Evolutionary conservation across 73 alveolate genomes (phyloP).

Genomic region (Blepharisma japonicum): DNA sequence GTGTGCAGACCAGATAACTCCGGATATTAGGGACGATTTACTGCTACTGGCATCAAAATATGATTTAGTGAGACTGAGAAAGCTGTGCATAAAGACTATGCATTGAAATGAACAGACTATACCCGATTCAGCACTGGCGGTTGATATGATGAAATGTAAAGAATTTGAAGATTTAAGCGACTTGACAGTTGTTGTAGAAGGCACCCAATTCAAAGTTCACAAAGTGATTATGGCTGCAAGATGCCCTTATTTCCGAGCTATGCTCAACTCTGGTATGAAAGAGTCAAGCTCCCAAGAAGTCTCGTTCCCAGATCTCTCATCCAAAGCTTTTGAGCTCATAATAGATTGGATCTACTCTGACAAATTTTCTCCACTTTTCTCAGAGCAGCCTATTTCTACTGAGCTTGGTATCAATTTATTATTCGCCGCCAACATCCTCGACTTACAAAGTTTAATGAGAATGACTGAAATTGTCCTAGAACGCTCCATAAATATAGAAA

Average conservation of each 20-base stretch:
- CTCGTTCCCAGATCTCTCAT: constrained; percentile 35
- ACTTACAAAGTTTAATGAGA: constrained; percentile 47
- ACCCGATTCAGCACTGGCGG: constrained; percentile 49
- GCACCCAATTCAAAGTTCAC: constrained; percentile 41
- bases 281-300: constrained; percentile 38
- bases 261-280: constrained; percentile 54
- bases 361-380: constrained; percentile 24
- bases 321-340: constrained; percentile 39
- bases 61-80: constrained; percentile 7
- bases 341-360: constrained; percentile 62
- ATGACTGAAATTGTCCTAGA: constrained; percentile 49
- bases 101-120: constrained; percentile 29
- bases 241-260: constrained; percentile 54
- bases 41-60: constrained; percentile 30
- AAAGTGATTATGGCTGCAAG: constrained; percentile 60
- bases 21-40: constrained; percentile 50
- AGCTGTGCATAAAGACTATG: background rate
- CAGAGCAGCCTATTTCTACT: background rate
- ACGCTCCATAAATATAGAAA: constrained; percentile 41
- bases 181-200: constrained; percentile 53
- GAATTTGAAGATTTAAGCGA: constrained; percentile 49
- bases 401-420: constrained; percentile 42
- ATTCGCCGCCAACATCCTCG: constrained; percentile 46
- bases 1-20: constrained; percentile 40
- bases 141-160: constrained; percentile 37